phyloP scores from a whole-genome alignment of 2,329 filamentous ascomycete genomes.

The Sclerotinia glacialis region DNA sequence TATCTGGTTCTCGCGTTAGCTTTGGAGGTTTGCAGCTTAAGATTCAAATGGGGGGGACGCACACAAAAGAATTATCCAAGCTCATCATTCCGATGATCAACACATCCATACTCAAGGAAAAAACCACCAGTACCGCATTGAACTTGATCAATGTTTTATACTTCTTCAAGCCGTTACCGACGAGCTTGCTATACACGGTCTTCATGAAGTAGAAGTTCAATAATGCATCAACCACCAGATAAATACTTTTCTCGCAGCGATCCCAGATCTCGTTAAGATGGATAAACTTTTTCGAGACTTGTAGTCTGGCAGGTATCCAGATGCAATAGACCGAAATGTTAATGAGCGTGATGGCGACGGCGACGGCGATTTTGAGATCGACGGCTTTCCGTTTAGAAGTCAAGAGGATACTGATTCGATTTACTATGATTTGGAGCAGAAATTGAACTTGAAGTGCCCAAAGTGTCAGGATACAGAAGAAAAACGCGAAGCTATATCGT shows the following conservation, averaged over 20 bases:
- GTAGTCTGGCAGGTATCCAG: slow-evolving; percentile 52
- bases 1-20: slow-evolving; percentile 27
- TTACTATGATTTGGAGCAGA: slow-evolving; percentile 55
- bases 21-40: neutral
- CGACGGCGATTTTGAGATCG: slow-evolving; percentile 44
- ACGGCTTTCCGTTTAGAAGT: slow-evolving; percentile 42
- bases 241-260: slow-evolving; percentile 51
- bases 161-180: slow-evolving; percentile 40
- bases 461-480: slow-evolving; percentile 25
- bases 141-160: slow-evolving; percentile 44
- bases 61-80: slow-evolving; percentile 40
- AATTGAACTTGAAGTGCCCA: slow-evolving; percentile 45
- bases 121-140: slow-evolving; percentile 43
- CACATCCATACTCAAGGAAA: slow-evolving; percentile 45
- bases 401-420: slow-evolving; percentile 50
- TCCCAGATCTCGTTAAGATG: slow-evolving; percentile 52
- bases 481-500: slow-evolving; percentile 6
- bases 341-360: slow-evolving; percentile 45
- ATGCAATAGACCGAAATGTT: slow-evolving; percentile 54
- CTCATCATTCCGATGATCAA: slow-evolving; percentile 44
- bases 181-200: slow-evolving; percentile 42
- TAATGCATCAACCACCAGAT: slow-evolving; percentile 48
- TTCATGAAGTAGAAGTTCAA: slow-evolving; percentile 54
- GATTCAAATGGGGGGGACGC: slow-evolving; percentile 22
- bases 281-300: slow-evolving; percentile 44